Evolutionary conservation across 169 alveolate genomes (phyloP), one percentile per base, ranked within the genome.

Genomic region (Plasmodium vinckei): DNA sequence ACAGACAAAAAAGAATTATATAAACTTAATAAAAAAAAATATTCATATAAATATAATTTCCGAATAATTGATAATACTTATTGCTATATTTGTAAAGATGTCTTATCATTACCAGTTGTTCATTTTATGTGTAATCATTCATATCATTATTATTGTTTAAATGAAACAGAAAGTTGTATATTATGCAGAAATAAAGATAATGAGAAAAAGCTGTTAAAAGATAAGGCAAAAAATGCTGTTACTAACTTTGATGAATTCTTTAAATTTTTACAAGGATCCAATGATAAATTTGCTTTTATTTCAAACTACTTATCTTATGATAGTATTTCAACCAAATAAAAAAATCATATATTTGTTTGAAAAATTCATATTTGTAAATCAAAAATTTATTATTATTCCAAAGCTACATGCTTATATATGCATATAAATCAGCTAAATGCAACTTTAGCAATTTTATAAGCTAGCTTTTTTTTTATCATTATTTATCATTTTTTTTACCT

Each of bases 251-350:
- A 77, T 63, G 88, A 77, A 77, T 77, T 63, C 42, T 77, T 77
- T 63, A 77, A 77, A 77, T 77, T 63, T 53, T 77, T 77, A 59
- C 88, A 77, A 77, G 88, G 88, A 17, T 63, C 88, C 15, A 54
- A 67, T 13, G 77, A 77, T 64, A 77, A 77, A 68, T 77, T 63
- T 39, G 63, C 88, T 25, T 77, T 17, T 56, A 77, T 77, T 47
- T 77, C 88, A 12, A 77, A 77, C 53, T 77, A 77, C 42, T 75
- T 77, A n/a, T 77, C 88, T 5, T 77, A 77, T 64, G 88, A 75
- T 15, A 67, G 49, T 64, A 77, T 44, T 15, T 75, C 88, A 21
- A 64, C 33, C 25, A 59, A 15, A 61, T 56, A 25, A 72, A 10
- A 21, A 17, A 42, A 21, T 21, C 49, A 0, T 71, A 71, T 70